phyloP scores from a whole-genome alignment of 345 rosid genomes.

The Populus pruinosa region DNA sequence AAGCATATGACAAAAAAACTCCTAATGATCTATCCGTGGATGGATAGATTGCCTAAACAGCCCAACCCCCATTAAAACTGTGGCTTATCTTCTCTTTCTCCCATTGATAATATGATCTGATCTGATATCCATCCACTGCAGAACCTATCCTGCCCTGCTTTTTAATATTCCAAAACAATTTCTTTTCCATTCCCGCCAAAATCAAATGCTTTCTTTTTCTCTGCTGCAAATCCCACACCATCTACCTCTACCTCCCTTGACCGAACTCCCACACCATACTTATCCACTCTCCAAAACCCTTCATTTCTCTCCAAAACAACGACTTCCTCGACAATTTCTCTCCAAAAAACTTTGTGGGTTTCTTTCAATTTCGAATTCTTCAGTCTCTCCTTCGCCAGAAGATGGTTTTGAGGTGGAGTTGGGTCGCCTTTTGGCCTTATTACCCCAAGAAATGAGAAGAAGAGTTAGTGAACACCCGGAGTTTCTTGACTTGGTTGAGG shows the following conservation, averaged over 20 bases:
- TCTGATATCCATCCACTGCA: too few relatives aligned
- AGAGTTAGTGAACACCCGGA: constrained; percentile 59
- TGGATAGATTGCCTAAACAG: too few relatives aligned
- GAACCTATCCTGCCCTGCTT: too few relatives aligned
- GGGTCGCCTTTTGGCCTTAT: constrained; percentile 59
- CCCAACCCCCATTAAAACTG: too few relatives aligned
- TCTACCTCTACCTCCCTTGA: constrained; percentile 13
- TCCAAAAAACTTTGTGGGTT: constrained; percentile 14
- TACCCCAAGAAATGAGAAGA: constrained; percentile 64
- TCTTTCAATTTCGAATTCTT: constrained; percentile 14
- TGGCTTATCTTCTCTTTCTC: too few relatives aligned
- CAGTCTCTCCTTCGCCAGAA: constrained; percentile 27
- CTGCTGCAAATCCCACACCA: constrained; percentile 10
- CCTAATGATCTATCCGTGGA: too few relatives aligned
- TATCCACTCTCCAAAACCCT: constrained; percentile 9
- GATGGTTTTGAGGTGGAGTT: constrained; percentile 55
- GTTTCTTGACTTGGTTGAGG: constrained; percentile 57
- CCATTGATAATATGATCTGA: too few relatives aligned
- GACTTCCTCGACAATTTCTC: neutral
- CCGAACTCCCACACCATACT: constrained; percentile 1
- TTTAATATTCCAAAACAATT: too few relatives aligned
- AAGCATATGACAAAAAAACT: too few relatives aligned
- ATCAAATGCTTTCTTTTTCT: constrained; percentile 33
- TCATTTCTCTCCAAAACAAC: constrained; percentile 15
- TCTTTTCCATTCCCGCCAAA: constrained; percentile 20